These are phyloP conservation scores for Fusarium coffeatum DNA, from an alignment of 2,329 filamentous ascomycete species.

Conservation along the genomic window DNA sequence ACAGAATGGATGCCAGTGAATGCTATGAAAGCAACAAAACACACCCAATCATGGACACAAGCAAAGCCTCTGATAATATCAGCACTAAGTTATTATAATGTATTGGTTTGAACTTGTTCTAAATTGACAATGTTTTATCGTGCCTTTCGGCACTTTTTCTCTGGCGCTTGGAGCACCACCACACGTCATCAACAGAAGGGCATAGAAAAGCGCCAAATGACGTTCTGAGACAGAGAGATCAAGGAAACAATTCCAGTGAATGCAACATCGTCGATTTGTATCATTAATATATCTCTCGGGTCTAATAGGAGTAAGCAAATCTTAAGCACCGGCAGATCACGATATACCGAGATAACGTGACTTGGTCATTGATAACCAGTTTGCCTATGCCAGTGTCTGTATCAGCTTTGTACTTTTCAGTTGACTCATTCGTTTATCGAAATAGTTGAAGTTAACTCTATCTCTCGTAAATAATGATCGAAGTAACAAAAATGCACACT, in stretches of 20 bases:
- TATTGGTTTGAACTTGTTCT: not conserved
- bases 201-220: not conserved
- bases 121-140: not conserved
- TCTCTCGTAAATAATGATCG: not conserved
- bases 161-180: not conserved
- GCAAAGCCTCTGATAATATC: not conserved
- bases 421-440: not conserved
- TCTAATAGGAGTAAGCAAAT: not conserved
- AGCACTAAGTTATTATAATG: not conserved
- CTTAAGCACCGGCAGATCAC: not conserved
- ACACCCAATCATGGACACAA: not conserved
- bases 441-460: not conserved
- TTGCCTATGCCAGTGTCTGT: not conserved
- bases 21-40: not conserved
- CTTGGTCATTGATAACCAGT: not conserved
- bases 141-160: not conserved
- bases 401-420: not conserved
- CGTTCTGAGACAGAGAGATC: slow-evolving; percentile 11
- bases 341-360: not conserved
- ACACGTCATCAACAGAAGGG: slow-evolving; percentile 29
- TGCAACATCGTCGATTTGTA: not conserved
- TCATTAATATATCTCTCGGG: not conserved
- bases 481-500: slow-evolving; percentile 13
- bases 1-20: not conserved
- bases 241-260: not conserved